Evolutionary conservation across 192 early-diverging fungal species (phyloP), one percentile per base, ranked within the genome.

Genomic region (Linnemannia hyalina): DNA sequence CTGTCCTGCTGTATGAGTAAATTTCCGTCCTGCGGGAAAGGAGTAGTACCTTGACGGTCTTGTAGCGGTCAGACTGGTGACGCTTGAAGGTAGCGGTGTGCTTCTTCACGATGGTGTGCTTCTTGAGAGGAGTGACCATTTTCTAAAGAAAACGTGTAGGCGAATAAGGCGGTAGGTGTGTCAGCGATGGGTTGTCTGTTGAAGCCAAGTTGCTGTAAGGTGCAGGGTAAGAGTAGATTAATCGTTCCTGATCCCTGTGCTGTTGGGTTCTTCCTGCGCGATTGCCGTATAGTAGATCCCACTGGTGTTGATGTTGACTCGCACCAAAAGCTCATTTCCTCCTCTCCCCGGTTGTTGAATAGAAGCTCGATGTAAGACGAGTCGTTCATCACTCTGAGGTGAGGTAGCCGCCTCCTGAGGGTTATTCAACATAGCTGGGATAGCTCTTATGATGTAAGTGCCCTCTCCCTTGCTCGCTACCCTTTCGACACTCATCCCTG

Each of bases 41-140:
- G 72, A 70, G 38, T 57, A 81, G 89, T 94, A 96, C 96, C 90
- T 93, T 93, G 80, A 99, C 95, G 87, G 95, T 95, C 94, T 95
- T 96, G 94, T 96, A 99, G 91, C 98, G 96, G 95, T 99, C 97
- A 88, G 96, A 98, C 90, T 99, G 99, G 90, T 97, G 95, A 90
- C 99, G 98, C 91, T 92, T 92, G 94, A 99, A 99, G 89, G 92
- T 91, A 92, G 96, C 96, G 87, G 95, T 97, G 92, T 97, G 96
- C 96, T 99, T 99, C 97, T 99, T 99, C 90, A 99, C 95, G 91
- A 99, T 99, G 88, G 93, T 94, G 90, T 95, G 93, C 92, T 98
- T 99, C 88, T 95, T 96, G 87, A 96, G 89, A 88, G 98, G 97
- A 92, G 95, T 93, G 86, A 97, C 97, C 98, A 98, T 99, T 92